Evolutionary conservation across 192 early-diverging fungal genomes (phyloP).

Genomic region (Geosiphon pyriformis): DNA sequence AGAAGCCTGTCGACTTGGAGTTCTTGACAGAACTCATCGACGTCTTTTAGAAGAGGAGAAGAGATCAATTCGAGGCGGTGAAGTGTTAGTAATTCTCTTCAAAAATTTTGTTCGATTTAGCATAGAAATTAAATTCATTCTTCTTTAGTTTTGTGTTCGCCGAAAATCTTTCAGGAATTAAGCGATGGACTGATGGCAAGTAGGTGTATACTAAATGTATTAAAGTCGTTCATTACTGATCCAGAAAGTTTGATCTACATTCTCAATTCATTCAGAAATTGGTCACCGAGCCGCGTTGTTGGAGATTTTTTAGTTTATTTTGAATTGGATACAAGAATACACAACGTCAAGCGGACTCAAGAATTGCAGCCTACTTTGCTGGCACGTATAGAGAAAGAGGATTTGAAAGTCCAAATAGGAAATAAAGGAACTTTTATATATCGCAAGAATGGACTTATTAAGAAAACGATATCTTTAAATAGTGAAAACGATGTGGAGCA

Average conservation of each 20-base stretch:
- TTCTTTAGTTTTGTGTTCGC: slow-evolving; percentile 37
- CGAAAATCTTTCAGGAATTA: slow-evolving; percentile 33
- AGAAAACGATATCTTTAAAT: slow-evolving; percentile 35
- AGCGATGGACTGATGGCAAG: slow-evolving; percentile 39
- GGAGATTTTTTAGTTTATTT: slow-evolving; percentile 38
- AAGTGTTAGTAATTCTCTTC: neutral
- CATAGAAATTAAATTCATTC: neutral
- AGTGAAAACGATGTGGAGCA: slow-evolving; percentile 9
- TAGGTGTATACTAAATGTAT: too few relatives aligned
- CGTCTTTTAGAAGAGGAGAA: slow-evolving; percentile 29
- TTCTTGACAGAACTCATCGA: slow-evolving; percentile 27
- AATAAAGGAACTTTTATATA: slow-evolving; percentile 37
- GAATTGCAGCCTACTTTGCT: slow-evolving; percentile 24
- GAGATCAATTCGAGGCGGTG: neutral
- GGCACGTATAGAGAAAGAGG: slow-evolving; percentile 27
- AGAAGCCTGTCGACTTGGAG: slow-evolving; percentile 36
- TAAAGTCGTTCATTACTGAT: neutral
- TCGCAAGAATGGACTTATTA: slow-evolving; percentile 34
- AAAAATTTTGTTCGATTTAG: neutral
- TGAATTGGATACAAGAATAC: slow-evolving; percentile 30
- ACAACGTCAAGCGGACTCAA: slow-evolving; percentile 25
- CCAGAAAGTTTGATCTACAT: neutral
- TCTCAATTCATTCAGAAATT: slow-evolving; percentile 14
- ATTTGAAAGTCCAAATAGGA: slow-evolving; percentile 26
- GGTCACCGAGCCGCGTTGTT: slow-evolving; percentile 35